Evolutionary conservation across 495 filamentous ascomycete species (phyloP), one percentile per base, ranked within the genome.

Genomic region (Coniosporium apollinis): DNA sequence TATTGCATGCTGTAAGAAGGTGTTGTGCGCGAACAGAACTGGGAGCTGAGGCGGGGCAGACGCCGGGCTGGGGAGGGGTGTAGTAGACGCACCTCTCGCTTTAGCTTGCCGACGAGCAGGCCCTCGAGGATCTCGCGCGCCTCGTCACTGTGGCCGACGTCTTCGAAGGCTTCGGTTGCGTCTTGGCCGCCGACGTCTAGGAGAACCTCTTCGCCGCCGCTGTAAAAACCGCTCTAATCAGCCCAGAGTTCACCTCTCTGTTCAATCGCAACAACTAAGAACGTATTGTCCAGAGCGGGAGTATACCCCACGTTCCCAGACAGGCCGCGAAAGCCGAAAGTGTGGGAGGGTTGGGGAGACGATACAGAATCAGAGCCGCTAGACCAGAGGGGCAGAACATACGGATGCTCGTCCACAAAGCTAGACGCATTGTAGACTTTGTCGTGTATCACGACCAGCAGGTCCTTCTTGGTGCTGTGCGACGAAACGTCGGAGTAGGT

Each of bases 361-460:
- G n/a, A n/a, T 21, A 2, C 16, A 15, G 10, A 5, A 18, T 15
- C 10, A 30, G 22, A 28, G 14, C 28, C 15, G 38, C 21, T 21
- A 19, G 22, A 0, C 3, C 29, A 7, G 34, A 19, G 30, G 33
- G 34, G 24, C 16, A 30, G 8, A 33, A 86, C 89, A 60, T 83
- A 97, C 87, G 91, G 91, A 64, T 99, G 91, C 74, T 99, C 91
- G 56, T 96, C 87, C 38, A 96, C 67, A 63, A 99, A 99, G 53
- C 70, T 80, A 44, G 70, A 68, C 47, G 66, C 56, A 55, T 93
- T 75, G 71, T 94, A 99, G 59, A 99, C 77, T 65, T 91, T 87
- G 59, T 94, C 87, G 66, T 96, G 83, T 50, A 96, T 69, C 38
- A 94, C 78, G 43, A 94, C 45, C 63, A 70, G 91, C 31, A 94